Base-by-base conservation (phyloP, 345 rosid species). In the Eucalyptus polyanthemos region DNA sequence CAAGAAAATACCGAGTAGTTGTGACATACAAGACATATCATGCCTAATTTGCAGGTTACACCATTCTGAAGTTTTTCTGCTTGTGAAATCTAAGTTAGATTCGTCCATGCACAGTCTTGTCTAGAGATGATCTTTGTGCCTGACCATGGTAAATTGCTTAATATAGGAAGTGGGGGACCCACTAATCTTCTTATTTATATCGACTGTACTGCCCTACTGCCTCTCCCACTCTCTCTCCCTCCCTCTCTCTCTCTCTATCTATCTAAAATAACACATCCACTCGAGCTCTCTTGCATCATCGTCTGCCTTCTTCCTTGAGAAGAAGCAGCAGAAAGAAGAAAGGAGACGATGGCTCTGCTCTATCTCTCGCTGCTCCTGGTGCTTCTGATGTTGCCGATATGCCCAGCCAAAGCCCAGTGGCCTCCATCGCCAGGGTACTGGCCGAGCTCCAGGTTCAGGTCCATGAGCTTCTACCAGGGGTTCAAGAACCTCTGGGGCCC, bases 401-500 rank as follows among this genome's bases (percentile, higher is more conserved):
- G 93, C 87, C 92, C 92, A 50, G 91, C 87, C 90, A 91, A 90
- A 91, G 98, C 97, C 88, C 87, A 88, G 47, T 92, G 96, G 96
- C 98, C 97, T 47, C 99, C 99, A 86, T 93, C 97, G 67, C 99
- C 99, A 88, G 99, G 98, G 65, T 97, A 96, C 91, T 94, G 97
- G 97, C 99, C 99, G 88, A 97, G 98, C 92, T 87, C 98, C 40
- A 96, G 91, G 92, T 94, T 98, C 94, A 91, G 90, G 90, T 87
- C 98, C 25, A 69, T 95, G 91, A 94, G 92, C 93, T 98, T 95
- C 87, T 93, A 93, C 88, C 89, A 94, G 37, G 99, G 98, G 3
- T 97, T 93, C 89, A 95, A 89, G 88, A 98, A 95, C 88, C 97
- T 98, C n/a, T 98, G 99, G 99, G 99, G 99, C 86, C 95, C 96